These are phyloP conservation scores for Chaetomiaceae sp. DNA, from an alignment of 2,329 filamentous ascomycete genomes.

Conservation along the genomic window DNA sequence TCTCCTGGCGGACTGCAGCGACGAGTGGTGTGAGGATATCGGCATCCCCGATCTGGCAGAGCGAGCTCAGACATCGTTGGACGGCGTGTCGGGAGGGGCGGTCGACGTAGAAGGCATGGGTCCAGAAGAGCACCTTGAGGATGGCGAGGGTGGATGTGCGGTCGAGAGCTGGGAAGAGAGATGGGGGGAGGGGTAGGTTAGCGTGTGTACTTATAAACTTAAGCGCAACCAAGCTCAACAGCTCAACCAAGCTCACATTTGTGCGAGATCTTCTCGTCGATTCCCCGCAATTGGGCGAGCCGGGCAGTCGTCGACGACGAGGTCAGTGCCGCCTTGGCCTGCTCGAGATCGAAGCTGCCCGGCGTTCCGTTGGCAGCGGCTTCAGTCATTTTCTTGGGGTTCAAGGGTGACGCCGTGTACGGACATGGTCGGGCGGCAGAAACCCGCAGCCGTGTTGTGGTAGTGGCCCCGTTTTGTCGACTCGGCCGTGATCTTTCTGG, in stretches of 20 bases:
- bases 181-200: constrained; percentile 12
- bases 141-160: constrained; percentile 48
- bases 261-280: constrained; percentile 53
- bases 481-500: constrained; percentile 12
- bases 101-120: constrained; percentile 83
- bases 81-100: constrained; percentile 77
- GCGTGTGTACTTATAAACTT: not conserved
- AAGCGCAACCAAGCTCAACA: too few relatives aligned
- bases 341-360: constrained; percentile 45
- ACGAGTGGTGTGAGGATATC: constrained; percentile 61
- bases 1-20: constrained; percentile 63
- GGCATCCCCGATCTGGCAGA: constrained; percentile 52
- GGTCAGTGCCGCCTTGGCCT: constrained; percentile 47
- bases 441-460: constrained; percentile 12
- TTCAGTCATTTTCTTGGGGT: constrained; percentile 45
- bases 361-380: constrained; percentile 39
- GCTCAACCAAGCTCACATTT: constrained; percentile 44
- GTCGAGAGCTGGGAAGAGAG: constrained; percentile 38
- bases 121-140: constrained; percentile 74
- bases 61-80: constrained; percentile 68
- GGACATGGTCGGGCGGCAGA: constrained; percentile 32
- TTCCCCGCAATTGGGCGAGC: constrained; percentile 47
- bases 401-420: constrained; percentile 30
- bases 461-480: constrained; percentile 11
- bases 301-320: constrained; percentile 59